These are phyloP conservation scores for Nakaseomyces uthaithaninus DNA, from an alignment of 1,139 yeast genomes.

Conservation along the genomic window DNA sequence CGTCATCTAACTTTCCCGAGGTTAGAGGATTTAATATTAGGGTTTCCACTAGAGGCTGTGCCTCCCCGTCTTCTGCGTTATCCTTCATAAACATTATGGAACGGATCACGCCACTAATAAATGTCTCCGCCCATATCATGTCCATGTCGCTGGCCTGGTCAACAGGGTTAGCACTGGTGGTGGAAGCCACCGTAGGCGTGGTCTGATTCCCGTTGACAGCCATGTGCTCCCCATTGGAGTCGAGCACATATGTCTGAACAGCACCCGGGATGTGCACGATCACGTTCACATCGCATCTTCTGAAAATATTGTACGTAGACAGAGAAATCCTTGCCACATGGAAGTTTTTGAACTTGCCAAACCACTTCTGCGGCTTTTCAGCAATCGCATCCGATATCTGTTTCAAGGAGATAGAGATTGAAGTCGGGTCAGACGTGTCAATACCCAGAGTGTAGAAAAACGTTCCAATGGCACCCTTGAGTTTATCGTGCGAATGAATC, in stretches of 20 bases:
- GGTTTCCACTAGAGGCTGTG: constrained; percentile 50
- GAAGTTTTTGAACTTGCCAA: constrained; percentile 70
- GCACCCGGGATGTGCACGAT: constrained; percentile 72
- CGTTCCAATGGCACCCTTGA: constrained; percentile 34
- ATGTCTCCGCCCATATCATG: constrained; percentile 72
- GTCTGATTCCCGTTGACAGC: constrained; percentile 11
- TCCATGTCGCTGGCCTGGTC: constrained; percentile 33
- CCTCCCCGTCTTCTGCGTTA: constrained; percentile 62
- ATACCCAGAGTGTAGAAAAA: constrained; percentile 45
- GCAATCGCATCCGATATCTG: constrained; percentile 61
- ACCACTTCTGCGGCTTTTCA: constrained; percentile 56
- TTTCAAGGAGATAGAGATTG: constrained; percentile 71
- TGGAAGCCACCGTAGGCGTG: constrained; percentile 4
- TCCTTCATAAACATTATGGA: constrained; percentile 65
- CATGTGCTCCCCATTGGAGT: constrained; percentile 42
- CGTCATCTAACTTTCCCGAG: constrained; percentile 38
- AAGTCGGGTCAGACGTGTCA: constrained; percentile 57
- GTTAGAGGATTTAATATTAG: constrained; percentile 60
- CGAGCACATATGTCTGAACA: constrained; percentile 63
- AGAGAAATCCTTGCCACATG: constrained; percentile 65
- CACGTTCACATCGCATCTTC: constrained; percentile 71
- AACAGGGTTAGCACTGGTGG: constrained; percentile 8
- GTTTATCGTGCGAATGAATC: constrained; percentile 27
- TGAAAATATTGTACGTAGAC: constrained; percentile 65
- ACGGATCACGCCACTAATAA: constrained; percentile 68